phyloP scores from a whole-genome alignment of 768 basidiomycete species.

The Hebeloma cylindrosporum region DNA sequence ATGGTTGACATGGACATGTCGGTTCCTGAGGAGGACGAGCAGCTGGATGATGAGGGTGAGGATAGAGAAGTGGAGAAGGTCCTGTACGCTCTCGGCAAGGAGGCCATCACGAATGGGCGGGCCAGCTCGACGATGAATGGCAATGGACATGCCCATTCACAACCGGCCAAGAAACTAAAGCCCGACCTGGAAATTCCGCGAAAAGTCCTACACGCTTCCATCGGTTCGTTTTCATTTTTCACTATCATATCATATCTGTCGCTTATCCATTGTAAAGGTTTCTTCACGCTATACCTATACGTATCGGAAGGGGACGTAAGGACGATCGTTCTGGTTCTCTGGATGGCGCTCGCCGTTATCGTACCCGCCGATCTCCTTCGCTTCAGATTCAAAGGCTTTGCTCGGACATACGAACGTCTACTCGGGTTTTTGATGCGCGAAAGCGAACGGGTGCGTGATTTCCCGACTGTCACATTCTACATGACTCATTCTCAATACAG shows the following conservation, averaged over 20 bases:
- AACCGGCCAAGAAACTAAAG: constrained; percentile 27
- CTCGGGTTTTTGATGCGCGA: constrained; percentile 90
- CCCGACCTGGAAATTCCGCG: constrained; percentile 91
- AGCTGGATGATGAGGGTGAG: constrained; percentile 27
- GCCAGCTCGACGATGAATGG: constrained; percentile 15
- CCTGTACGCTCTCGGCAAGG: constrained; percentile 19
- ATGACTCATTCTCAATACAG: constrained; percentile 31
- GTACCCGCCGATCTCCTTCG: constrained; percentile 76
- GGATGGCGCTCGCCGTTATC: constrained; percentile 65
- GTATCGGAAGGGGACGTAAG: constrained; percentile 59
- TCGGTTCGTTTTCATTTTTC: constrained; percentile 52
- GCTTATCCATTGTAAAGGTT: constrained; percentile 29
- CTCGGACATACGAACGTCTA: constrained; percentile 63
- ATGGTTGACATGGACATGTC: constrained; percentile 26
- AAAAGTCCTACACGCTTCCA: constrained; percentile 84
- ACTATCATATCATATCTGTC: not conserved
- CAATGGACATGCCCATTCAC: constrained; percentile 18
- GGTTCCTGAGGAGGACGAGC: constrained; percentile 37
- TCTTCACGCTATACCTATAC: constrained; percentile 45
- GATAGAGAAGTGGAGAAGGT: constrained; percentile 29
- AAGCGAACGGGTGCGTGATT: constrained; percentile 63
- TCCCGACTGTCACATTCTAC: not conserved
- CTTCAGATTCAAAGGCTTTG: constrained; percentile 63
- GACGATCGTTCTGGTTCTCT: constrained; percentile 60
- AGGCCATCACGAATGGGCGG: constrained; percentile 16